phyloP scores from a whole-genome alignment of 2,329 filamentous ascomycete species.

The Dendrostoma leiphaemia region DNA sequence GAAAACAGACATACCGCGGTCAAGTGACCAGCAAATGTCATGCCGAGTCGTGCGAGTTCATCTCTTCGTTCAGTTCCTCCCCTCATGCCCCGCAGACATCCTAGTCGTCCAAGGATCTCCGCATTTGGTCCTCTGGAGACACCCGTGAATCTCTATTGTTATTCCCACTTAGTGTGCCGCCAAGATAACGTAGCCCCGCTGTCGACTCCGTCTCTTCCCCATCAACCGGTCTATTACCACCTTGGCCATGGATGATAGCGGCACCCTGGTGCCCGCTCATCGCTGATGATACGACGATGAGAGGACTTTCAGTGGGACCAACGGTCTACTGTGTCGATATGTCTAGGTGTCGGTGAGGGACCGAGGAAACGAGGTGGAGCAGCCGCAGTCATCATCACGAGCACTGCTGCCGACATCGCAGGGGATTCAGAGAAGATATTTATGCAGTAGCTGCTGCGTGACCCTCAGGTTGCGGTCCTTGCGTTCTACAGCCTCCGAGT shows the following conservation, averaged over 20 bases:
- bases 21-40: constrained; percentile 5
- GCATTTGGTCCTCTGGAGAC: too few relatives aligned
- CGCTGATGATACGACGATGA: neutral
- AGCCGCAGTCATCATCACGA: neutral
- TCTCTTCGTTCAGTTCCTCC: neutral
- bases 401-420: neutral
- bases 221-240: neutral
- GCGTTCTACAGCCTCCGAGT: neutral
- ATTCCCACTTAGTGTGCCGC: constrained; percentile 11
- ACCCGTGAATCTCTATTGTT: too few relatives aligned
- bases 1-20: neutral
- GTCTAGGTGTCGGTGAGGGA: neutral
- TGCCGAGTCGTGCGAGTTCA: constrained; percentile 4
- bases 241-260: neutral
- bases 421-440: neutral
- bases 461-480: neutral
- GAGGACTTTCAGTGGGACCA: neutral
- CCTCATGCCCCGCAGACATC: neutral
- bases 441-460: neutral
- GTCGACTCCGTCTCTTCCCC: constrained; percentile 1
- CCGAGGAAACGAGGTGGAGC: neutral
- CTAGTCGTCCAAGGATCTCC: too few relatives aligned
- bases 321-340: neutral
- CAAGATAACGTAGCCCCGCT: constrained; percentile 1
- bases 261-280: neutral